Evolutionary conservation across 306 rosid genomes (phyloP).

Genomic region (Dicorynia guianensis): DNA sequence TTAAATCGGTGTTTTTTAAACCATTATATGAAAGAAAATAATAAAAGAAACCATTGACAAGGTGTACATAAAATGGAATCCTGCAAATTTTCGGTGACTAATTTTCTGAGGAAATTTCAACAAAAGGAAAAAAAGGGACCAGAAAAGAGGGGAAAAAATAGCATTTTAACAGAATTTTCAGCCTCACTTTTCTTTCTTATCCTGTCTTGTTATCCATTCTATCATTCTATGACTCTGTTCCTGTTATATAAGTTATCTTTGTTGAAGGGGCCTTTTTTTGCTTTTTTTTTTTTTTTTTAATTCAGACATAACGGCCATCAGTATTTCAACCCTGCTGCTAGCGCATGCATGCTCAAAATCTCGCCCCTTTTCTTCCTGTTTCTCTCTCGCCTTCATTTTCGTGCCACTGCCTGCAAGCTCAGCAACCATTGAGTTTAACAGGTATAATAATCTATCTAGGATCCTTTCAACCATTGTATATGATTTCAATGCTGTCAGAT

Average conservation of each 20-base stretch:
- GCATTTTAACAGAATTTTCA: too few species aligned
- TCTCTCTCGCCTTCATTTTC: neutral
- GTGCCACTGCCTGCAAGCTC: constrained; percentile 17
- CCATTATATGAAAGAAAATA: too few species aligned
- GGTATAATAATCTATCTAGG: neutral
- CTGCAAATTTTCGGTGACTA: too few species aligned
- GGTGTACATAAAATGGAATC: too few species aligned
- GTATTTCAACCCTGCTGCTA: neutral
- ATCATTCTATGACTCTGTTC: too few species aligned
- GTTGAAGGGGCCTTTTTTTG: constrained; percentile 26
- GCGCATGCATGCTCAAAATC: neutral
- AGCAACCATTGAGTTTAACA: neutral
- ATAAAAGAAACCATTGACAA: too few species aligned
- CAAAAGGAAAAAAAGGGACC: too few species aligned
- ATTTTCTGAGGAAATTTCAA: too few species aligned
- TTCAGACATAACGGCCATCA: constrained; percentile 12
- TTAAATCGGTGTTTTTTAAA: too few species aligned
- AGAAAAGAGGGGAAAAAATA: too few species aligned
- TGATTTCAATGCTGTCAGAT: neutral
- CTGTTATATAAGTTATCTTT: neutral
- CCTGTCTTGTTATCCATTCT: too few species aligned
- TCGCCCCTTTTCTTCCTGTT: neutral
- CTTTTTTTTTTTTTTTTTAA: neutral
- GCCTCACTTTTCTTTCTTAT: too few species aligned
- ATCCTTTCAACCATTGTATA: neutral